Base-by-base conservation (phyloP, 2,329 filamentous ascomycete species). In the Colletotrichum eleusines region DNA sequence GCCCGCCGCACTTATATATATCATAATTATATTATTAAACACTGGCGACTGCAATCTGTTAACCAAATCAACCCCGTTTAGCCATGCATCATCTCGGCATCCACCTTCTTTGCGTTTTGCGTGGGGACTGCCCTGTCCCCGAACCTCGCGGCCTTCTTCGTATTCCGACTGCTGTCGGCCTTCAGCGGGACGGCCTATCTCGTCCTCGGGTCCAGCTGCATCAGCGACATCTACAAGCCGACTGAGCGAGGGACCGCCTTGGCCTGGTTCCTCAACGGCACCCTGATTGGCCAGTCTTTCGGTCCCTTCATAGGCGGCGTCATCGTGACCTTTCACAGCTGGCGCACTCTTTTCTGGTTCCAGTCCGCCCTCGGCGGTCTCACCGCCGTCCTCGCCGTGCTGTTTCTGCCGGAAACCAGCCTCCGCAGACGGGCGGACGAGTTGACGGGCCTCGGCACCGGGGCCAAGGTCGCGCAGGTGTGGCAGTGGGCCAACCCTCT, bases 301-400 rank as follows among this genome's bases (percentile, higher is more conserved):
- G 90, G 90, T 0, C 85, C 86, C 0, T 90, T 92, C 73, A 83
- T 93, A n/a, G 87, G 91, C 69, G 91, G 91, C 35, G 89, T 92
- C 23, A 91, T 93, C 54, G 89, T 92, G 33, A 93, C 90, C 0
- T 92, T 87, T 79, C 81, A 84, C 9, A 85, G 83, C n/a, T 93
- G 91, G 91, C 83, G 90, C 35, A 86, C 87, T 46, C 91, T 93
- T 69, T 93, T 93, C 80, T 93, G 90, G 88, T 82, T 93, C 0
- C 90, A 92, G 73, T 85, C 88, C 0, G 91, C 86, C 0, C 82
- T 93, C 1, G 87, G 87, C 0, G 90, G 85, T 1, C 78, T 85
- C 0, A 89, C 88, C 1, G 82, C 85, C 0, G 20, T 88, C 0
- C 82, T 89, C 3, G 85, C 90, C 23, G 81, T 88, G 63, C 84